Percentiles rank a stretch among this genome's conserved stretches.
These are phyloP conservation scores for Colletotrichum zoysiae DNA, from an alignment of 2,329 filamentous ascomycete genomes.

Conservation along the genomic window DNA sequence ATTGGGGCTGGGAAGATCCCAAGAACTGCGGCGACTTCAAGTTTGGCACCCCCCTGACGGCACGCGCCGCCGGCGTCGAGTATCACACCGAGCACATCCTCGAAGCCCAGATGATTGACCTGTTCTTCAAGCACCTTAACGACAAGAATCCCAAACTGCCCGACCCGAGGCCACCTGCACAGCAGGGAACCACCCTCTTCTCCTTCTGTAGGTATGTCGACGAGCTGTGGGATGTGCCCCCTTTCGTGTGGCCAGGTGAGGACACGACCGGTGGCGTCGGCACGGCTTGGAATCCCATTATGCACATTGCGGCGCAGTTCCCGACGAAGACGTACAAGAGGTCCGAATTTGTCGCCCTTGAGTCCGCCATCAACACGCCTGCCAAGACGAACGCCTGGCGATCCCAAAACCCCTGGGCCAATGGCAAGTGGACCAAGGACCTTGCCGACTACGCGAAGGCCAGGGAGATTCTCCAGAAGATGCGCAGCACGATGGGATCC, in stretches of 20 bases:
- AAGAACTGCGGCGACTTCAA: constrained; percentile 23
- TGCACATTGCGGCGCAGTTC: constrained; percentile 8
- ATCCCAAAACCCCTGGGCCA: constrained; percentile 2
- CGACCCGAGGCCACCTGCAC: not conserved
- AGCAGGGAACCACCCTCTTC: not conserved
- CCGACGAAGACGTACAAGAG: constrained; percentile 11
- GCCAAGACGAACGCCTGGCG: constrained; percentile 5
- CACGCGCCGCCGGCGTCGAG: constrained; percentile 12
- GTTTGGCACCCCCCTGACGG: constrained; percentile 22
- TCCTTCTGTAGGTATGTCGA: constrained; percentile 13
- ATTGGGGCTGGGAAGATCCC: constrained; percentile 29
- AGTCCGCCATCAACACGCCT: constrained; percentile 19
- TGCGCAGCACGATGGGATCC: constrained; percentile 23
- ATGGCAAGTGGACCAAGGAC: too few species aligned
- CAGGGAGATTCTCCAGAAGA: not conserved
- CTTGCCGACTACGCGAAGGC: not conserved
- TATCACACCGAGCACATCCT: constrained; percentile 42
- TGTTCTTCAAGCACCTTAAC: constrained; percentile 37
- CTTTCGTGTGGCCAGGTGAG: constrained; percentile 9
- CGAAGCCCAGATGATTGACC: constrained; percentile 41
- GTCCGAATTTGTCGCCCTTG: constrained; percentile 14
- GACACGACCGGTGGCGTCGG: constrained; percentile 2
- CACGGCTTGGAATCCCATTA: constrained; percentile 7
- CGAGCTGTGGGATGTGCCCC: constrained; percentile 11
- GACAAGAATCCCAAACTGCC: constrained; percentile 8